Conservation (phyloP, 306 rosid genomes). For the Begonia peltatifolia region DNA sequence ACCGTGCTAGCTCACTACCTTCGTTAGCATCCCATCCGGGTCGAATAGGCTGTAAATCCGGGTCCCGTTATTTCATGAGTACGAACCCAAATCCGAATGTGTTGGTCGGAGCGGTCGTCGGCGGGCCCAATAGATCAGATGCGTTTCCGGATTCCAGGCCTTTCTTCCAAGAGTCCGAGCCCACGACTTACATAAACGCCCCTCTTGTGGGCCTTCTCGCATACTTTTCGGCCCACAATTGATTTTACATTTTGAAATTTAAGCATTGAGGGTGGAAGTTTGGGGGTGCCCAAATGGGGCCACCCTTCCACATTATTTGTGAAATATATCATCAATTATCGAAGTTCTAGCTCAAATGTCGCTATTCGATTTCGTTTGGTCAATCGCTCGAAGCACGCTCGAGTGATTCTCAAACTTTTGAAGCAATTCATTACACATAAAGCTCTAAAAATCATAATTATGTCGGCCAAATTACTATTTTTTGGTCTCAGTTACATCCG, state of each 20-base stretch:
- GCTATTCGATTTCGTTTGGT: too few relatives aligned
- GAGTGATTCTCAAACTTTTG: too few relatives aligned
- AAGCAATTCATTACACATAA: too few relatives aligned
- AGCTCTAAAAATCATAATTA: too few relatives aligned
- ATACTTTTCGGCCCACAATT: conserved; percentile 67
- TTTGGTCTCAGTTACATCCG: too few relatives aligned
- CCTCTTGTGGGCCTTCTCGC: conserved; percentile 85
- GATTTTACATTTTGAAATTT: conserved; percentile 10
- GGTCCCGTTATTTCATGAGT: conserved; percentile 47
- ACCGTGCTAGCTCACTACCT: conserved; percentile 76
- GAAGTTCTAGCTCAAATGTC: too few relatives aligned
- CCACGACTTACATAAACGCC: conserved; percentile 83
- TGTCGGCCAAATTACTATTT: too few relatives aligned
- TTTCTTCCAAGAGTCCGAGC: conserved; percentile 75
- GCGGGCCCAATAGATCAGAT: conserved; percentile 76
- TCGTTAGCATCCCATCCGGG: conserved; percentile 59
- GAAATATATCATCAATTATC: too few relatives aligned
- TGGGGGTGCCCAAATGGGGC: conserved; percentile 25
- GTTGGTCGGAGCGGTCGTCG: conserved; percentile 75
- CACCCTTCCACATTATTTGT: conserved; percentile 19
- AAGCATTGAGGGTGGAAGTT: neutral
- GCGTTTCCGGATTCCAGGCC: conserved; percentile 88
- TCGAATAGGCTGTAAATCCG: conserved; percentile 70
- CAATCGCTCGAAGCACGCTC: too few relatives aligned
- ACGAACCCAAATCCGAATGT: conserved; percentile 71